Base-by-base conservation (phyloP, 257 asterid genomes). In the Rehmannia glutinosa region DNA sequence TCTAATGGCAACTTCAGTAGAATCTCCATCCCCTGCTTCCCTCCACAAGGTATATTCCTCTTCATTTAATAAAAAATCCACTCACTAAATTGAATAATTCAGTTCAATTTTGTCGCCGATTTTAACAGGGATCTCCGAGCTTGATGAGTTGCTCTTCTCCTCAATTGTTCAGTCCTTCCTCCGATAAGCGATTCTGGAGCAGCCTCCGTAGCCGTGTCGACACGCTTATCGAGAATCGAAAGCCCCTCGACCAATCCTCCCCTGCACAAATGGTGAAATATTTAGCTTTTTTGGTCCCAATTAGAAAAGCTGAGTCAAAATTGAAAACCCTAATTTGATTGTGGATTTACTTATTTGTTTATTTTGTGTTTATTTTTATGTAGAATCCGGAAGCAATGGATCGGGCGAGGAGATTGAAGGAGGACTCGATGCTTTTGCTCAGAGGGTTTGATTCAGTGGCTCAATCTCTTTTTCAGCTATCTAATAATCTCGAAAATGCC, bases 161-260 rank as follows among this genome's bases (percentile, higher is more conserved):
- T 38, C 73, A 66, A 1, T 13, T 67, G 63, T 77, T 73, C 75
- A 92, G 95, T 59, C 96, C 97, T 1, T 79, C 91, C 21, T 85
- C 97, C 12, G 97, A 93, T 57, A 78, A 82, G 82, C 88, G 87
- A 30, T 86, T 77, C 67, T 90, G 99, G 99, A 88, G 96, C 83
- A 58, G 81, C 23, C 95, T 93, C 5, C 84, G 81, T 20, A 81
- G 79, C 82, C 84, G 97, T 7, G 75, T 84, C 28, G 96, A 93
- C 45, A 66, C 81, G 10, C 82, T 88, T 8, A 80, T 88, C 3
- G 95, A 90, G 80, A 81, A 81, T 71, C 82, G 78, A 23, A 80
- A 68, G 38, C 80, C 84, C 8, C 13, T 24, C 9, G 86, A 75
- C 66, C 65, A 49, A 8, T 42, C 83, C 23, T 10, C 28, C 56